Conservation (phyloP, 345 rosid species). For the Syzygium oleosum region DNA sequence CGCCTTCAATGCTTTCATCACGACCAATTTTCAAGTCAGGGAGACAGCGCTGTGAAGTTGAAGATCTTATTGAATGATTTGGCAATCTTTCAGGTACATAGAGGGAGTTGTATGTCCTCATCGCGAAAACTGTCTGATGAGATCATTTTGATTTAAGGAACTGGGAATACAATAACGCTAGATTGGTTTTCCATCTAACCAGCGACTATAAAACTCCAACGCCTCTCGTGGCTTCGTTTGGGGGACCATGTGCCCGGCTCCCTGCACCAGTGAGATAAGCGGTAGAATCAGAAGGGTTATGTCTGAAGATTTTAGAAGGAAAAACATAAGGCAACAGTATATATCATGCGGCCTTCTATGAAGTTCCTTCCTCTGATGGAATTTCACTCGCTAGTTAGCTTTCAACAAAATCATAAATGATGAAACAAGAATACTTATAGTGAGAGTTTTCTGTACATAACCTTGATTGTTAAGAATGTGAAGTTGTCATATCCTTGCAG, state of each 20-base stretch:
- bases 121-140: neutral
- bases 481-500: conserved; percentile 6
- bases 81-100: neutral
- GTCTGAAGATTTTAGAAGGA: neutral
- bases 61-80: neutral
- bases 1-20: neutral
- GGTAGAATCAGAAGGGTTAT: neutral
- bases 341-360: neutral
- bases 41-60: neutral
- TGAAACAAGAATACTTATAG: neutral
- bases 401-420: neutral
- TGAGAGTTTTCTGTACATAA: neutral
- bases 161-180: neutral
- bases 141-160: neutral
- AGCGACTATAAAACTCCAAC: neutral
- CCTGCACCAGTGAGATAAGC: neutral
- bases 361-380: neutral
- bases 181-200: conserved; percentile 2
- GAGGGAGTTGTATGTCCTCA: neutral
- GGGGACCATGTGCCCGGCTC: conserved; percentile 5
- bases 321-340: neutral
- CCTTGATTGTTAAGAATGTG: conserved; percentile 4
- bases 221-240: conserved; percentile 2
- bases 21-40: neutral
- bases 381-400: neutral